Evolutionary conservation across 2,329 filamentous ascomycete genomes (phyloP), one percentile per base, ranked within the genome.

Genomic region (Onygenales sp.): DNA sequence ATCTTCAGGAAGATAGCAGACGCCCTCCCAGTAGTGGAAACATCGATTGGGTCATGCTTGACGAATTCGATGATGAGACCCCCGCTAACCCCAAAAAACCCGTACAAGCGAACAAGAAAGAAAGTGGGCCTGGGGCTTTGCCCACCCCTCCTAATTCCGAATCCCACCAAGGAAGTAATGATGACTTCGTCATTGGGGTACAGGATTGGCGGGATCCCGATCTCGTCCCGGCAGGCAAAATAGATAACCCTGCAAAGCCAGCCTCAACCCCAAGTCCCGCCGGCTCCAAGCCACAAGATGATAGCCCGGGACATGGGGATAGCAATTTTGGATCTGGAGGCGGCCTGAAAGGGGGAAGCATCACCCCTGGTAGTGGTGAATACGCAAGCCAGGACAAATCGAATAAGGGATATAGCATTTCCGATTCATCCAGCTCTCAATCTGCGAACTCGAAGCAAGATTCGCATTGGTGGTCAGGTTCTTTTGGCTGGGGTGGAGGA

Each of bases 191-290:
- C 44, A 91, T 92, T 61, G 88, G 87, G n/a, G 83, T 90, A 10
- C 86, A 93, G 59, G 88, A 93, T 65, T 92, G 88, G 88, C 80
- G 87, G 59, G 88, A 93, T 66, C 85, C 87, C 5, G 87, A 89
- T 65, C 72, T 89, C 14, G 74, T 89, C 21, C 76, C 76, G 2
- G 66, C 71, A 41, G 68, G 69, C 48, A 64, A 50, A 45, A 48
- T 42, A 14, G 51, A 46, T 44, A 41, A 41, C 36, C 36, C 53
- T 51, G 55, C 57, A 14, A 58, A 56, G n/a, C 59, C 60, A 42
- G 70, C 57, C 55, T 59, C 56, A 27, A 52, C 58, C 33, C 50
- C 61, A 35, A 60, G 58, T 21, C 61, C 66, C 41, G 60, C 63
- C 21, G 54, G 53, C 11, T 59, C 58, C 11, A 73, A 71, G 54